Percentiles rank a stretch among this genome's conserved stretches.
These are phyloP conservation scores for Didymella exigua DNA, from an alignment of 2,329 filamentous ascomycete genomes.

Conservation along the genomic window DNA sequence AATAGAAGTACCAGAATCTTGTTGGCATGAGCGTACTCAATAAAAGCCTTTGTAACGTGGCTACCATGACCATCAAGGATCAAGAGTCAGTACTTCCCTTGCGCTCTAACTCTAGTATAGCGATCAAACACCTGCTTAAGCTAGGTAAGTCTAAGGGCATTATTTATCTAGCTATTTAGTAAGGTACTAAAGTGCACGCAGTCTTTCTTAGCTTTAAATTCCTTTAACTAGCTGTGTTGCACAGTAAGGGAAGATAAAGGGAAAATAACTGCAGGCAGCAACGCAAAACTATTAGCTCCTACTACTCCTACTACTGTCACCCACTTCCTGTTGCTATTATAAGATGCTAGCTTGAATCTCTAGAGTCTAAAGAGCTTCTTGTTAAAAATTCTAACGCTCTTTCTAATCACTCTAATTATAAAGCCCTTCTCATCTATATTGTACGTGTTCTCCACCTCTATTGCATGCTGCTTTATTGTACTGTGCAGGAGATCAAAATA, in stretches of 20 bases:
- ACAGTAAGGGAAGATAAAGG: too few relatives aligned
- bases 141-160: background rate
- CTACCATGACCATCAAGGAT: conserved; percentile 23
- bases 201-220: too few relatives aligned
- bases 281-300: too few relatives aligned
- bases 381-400: background rate
- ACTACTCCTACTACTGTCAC: too few relatives aligned
- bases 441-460: background rate
- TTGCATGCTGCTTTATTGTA: background rate
- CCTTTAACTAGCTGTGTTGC: too few relatives aligned
- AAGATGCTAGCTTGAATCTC: too few relatives aligned
- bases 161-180: background rate
- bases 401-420: background rate
- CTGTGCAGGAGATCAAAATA: background rate
- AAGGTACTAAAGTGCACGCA: too few relatives aligned
- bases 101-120: conserved; percentile 18
- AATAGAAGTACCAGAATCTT: conserved; percentile 12
- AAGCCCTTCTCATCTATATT: too few relatives aligned
- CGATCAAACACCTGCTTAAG: too few relatives aligned
- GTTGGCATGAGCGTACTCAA: conserved; percentile 20
- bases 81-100: conserved; percentile 13
- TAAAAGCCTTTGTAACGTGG: conserved; percentile 17
- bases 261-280: too few relatives aligned
- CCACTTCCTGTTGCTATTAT: too few relatives aligned
- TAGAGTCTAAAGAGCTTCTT: too few relatives aligned